Evolutionary conservation across 2,329 filamentous ascomycete species (phyloP), one percentile per base, ranked within the genome.

Genomic region (Dissoconium aciculare): DNA sequence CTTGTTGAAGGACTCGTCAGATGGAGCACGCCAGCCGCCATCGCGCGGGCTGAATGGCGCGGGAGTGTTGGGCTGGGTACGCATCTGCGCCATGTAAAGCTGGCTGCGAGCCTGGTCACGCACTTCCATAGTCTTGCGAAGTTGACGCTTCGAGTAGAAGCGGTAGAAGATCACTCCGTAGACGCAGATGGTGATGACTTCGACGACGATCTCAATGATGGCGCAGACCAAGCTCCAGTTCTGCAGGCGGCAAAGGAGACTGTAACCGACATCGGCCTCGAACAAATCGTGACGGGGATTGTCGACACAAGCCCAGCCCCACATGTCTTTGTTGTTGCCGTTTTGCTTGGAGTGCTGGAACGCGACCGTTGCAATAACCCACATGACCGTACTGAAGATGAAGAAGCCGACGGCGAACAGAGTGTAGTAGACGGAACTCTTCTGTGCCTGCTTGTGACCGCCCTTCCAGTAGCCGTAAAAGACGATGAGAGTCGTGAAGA

Each of bases 81-180:
- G 60, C 11, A 66, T 57, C 33, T 65, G 62, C 11, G 62, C 84
- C 40, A 95, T 81, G 64, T 95, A 95, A 41, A 98, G 72, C 55
- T 95, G 85, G 38, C 81, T 87, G 40, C 89, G 80, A 42, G 89
- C 89, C 52, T 81, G 79, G 66, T 98, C 89, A 47, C 89, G 83
- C 53, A 80, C 66, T 54, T 92, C 80, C 89, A 98, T 98, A 40
- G 84, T 85, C 69, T 94, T 95, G 59, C 79, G 76, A 40, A 98
- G 80, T 54, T 80, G 79, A 55, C 83, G 79, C 70, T 95, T 98
- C 44, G 80, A 84, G 72, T 85, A 93, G 69, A 92, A 91, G 47
- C 89, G 80, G 68, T 92, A 95, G 66, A 95, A 94, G 55, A 94
- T 75, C 52, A 94, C 70, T 50, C 72, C 83, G 67, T 98, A 98